phyloP scores from a whole-genome alignment of 1,284 basidiomycete species.

The Austropuccinia psidii region DNA sequence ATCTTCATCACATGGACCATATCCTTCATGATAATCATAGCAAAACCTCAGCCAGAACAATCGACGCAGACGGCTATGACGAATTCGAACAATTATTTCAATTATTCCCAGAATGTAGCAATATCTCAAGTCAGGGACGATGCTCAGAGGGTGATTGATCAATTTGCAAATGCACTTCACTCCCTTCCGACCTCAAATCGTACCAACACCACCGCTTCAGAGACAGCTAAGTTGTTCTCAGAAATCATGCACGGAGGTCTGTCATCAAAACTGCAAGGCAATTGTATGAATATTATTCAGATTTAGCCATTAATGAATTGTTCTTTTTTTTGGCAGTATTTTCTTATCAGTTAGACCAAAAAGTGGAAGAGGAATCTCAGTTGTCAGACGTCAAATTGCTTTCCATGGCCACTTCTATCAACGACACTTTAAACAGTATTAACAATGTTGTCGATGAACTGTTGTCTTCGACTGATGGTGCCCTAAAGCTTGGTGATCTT shows the following conservation, averaged over 20 bases:
- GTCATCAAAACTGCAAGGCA: neutral
- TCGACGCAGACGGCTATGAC: too few species aligned
- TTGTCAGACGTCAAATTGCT: constrained; percentile 2
- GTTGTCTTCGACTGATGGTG: constrained; percentile 26
- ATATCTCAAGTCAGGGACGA: constrained; percentile 22
- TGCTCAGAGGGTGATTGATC: neutral
- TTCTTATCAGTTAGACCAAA: constrained; percentile 25
- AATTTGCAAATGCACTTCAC: constrained; percentile 10
- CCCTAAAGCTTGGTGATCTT: constrained; percentile 24
- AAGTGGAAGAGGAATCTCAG: constrained; percentile 11
- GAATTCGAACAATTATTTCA: constrained; percentile 11
- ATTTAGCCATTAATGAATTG: neutral
- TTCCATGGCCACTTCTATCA: constrained; percentile 35
- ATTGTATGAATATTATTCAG: neutral
- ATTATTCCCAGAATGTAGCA: constrained; percentile 7
- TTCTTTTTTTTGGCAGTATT: neutral
- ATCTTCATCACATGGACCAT: too few species aligned
- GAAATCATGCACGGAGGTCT: constrained; percentile 26
- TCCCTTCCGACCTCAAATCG: neutral
- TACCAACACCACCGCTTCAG: neutral
- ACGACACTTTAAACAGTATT: constrained; percentile 33
- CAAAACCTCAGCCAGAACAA: too few species aligned
- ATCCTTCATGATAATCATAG: too few species aligned
- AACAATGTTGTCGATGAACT: constrained; percentile 22
- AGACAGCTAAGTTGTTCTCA: constrained; percentile 25